Evolutionary conservation across 345 rosid species (phyloP), one percentile per base, ranked within the genome.

Genomic region (Populus alba): DNA sequence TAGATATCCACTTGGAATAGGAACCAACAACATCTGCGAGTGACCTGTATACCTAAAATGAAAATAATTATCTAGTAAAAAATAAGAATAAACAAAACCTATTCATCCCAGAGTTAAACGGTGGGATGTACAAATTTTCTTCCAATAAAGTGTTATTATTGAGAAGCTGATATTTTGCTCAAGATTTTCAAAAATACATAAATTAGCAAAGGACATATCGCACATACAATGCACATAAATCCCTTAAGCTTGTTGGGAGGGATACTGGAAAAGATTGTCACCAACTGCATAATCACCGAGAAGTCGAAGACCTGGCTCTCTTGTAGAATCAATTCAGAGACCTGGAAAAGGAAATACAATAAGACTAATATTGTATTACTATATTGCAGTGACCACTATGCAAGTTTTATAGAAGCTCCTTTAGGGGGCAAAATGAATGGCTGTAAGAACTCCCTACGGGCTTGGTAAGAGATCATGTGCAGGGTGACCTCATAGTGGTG

Each of bases 21-120:
- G 99, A 95, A 83, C 98, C 99, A 82, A 93, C 85, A 84, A 92
- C 93, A 72, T 95, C 94, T 39, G 99, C 94, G 74, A 93, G 91
- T 68, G 98, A 89, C 85, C 92, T 93, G 87, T 89, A 91, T 75
- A 95, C 98, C 99, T 95, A 87, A 78, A 89, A 86, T 53, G 62
- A 79, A 81, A 43, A 79, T 31, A 45, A 73, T 45, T 45, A 45
- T 70, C 80, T 47, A 53, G 70, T 49, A 49, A 79, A 72, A 59
- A 6, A 25, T 41, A 45, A 71, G 49, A 61, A 73, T 70, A 6
- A 69, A 37, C 22, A 22, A 25, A 61, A 61, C 29, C 66, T 20
- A n/a, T 20, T 61, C 29, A 61, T 10, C 66, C 66, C 53, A 55
- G 45, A 71, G 13, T 33, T 11, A 68, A n/a, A 43, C 3, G 41